Evolutionary conservation across 73 alveolate genomes (phyloP), one percentile per base, ranked within the genome.

Genomic region (Blepharisma stoltei): DNA sequence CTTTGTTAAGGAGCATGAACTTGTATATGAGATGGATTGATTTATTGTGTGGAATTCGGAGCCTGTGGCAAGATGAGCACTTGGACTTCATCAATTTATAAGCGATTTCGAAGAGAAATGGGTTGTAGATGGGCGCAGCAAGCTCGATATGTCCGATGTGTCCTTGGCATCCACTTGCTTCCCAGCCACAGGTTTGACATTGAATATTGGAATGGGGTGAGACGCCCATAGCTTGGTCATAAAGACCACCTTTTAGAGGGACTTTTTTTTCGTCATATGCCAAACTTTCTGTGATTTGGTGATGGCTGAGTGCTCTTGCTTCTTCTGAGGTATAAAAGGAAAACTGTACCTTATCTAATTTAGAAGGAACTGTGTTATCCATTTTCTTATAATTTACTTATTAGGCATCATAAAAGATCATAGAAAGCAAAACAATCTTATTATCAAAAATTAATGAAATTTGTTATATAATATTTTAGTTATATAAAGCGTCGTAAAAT

Each of bases 131-230:
- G 4, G 93, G 87, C 6, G 87, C 85, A 14, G 75, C 71, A 6
- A 89, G 65, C 53, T 81, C 82, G 41, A 89, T 82, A 50, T 85
- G 85, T 38, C 95, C 95, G n/a, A 70, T 23, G 54, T 89, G 95
- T 6, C 95, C 95, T 23, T 86, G 91, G 66, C 95, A 89, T 67
- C 69, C 48, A 9, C 45, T 23, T 70, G 81, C 37, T 21, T 75
- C 88, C 20, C 55, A 75, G 21, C 90, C 89, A 81, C 95, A 89
- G 21, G 93, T 81, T 27, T 48, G 81, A 48, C 95, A 89, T 37
- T 77, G 77, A 46, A 76, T 27, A 41, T 44, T 27, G 6, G 53
- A 32, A 46, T 20, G 20, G 41, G 90, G 88, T 0, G 95, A 89
- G 38, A 78, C 88, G 32, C 95, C 95, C 71, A 89, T 60, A 14